Base-by-base conservation (phyloP, 2,329 filamentous ascomycete species). In the Ascochyta koolunga region DNA sequence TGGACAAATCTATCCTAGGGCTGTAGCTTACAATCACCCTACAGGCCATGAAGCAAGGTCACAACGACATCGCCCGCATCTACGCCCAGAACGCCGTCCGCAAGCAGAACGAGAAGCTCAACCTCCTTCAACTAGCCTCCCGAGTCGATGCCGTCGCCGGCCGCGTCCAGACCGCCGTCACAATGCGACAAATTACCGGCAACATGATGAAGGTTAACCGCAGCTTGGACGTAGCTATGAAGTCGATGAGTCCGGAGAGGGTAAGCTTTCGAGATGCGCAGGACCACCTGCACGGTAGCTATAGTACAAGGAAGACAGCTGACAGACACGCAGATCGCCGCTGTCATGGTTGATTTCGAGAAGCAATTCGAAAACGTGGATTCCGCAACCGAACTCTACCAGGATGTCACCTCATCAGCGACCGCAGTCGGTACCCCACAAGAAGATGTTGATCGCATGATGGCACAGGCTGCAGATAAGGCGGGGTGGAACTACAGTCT, bases 401-500 rank as follows among this genome's bases (percentile, higher is more conserved):
- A 93, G 75, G 91, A 93, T 69, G 90, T 91, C 55, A 93, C 93
- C 58, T 86, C 85, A 19, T 88, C 89, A 56, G 89, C 89, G 32
- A 96, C 91, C 73, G 90, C 76, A 67, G 88, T 79, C 72, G 90
- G 80, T 74, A 93, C 78, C 78, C 90, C 79, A 76, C 85, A 96
- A 72, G 91, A 96, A 64, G 91, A 93, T 63, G 91, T 96, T 2
- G 91, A 96, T 74, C 87, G 91, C 62, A 78, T 96, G 58, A 89
- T 96, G 77, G 88, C 86, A 60, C 89, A 96, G 77, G 85, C 95
- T 37, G 91, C 91, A 59, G 92, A 96, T 73, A 91, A 96, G 74
- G 91, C 90, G 9, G 92, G 92, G 85, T 96, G 46, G 89, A 95
- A 75, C 80, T 96, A 57, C 86, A 86, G 62, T 84, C 89, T 71